Percentiles rank a stretch among this genome's conserved stretches.
Evolutionary conservation across 169 alveolate species (phyloP).

Genomic region (Eimeria praecox): DNA sequence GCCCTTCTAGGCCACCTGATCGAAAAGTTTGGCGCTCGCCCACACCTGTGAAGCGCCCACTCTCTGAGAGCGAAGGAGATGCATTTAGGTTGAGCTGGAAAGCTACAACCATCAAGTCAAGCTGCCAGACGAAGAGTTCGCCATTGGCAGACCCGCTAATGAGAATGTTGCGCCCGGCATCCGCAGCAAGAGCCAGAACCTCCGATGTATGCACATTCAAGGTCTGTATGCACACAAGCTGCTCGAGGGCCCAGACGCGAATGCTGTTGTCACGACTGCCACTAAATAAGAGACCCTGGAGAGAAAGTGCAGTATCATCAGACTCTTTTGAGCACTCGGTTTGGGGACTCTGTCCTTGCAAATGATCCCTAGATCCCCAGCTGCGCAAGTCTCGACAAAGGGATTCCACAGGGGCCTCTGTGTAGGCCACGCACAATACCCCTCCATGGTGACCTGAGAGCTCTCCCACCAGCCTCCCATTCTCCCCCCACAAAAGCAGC

Average conservation of each 20-base stretch:
- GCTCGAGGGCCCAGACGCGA: constrained; percentile 83
- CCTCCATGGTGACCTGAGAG: constrained; percentile 82
- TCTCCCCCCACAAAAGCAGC: constrained; percentile 72
- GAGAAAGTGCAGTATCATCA: background rate
- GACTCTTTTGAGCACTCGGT: constrained; percentile 15
- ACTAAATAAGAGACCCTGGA: constrained; percentile 69
- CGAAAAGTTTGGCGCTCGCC: background rate
- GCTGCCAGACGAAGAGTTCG: constrained; percentile 80
- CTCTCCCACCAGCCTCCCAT: constrained; percentile 75
- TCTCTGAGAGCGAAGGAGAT: constrained; percentile 31
- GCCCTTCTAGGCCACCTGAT: constrained; percentile 5
- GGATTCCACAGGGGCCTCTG: constrained; percentile 46
- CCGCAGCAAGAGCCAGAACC: constrained; percentile 78
- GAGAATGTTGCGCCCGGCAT: constrained; percentile 60
- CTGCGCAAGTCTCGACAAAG: constrained; percentile 63
- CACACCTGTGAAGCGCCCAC: background rate
- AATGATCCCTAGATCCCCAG: constrained; percentile 14
- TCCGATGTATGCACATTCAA: constrained; percentile 75
- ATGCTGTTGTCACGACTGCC: constrained; percentile 82
- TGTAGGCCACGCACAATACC: constrained; percentile 75
- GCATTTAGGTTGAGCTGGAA: constrained; percentile 67
- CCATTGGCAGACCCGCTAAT: constrained; percentile 81
- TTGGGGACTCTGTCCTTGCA: constrained; percentile 33
- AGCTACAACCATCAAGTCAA: constrained; percentile 71
- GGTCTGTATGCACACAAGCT: constrained; percentile 77